Evolutionary conservation across 169 alveolate species (phyloP).

Genomic region (Eimeria necatrix): DNA sequence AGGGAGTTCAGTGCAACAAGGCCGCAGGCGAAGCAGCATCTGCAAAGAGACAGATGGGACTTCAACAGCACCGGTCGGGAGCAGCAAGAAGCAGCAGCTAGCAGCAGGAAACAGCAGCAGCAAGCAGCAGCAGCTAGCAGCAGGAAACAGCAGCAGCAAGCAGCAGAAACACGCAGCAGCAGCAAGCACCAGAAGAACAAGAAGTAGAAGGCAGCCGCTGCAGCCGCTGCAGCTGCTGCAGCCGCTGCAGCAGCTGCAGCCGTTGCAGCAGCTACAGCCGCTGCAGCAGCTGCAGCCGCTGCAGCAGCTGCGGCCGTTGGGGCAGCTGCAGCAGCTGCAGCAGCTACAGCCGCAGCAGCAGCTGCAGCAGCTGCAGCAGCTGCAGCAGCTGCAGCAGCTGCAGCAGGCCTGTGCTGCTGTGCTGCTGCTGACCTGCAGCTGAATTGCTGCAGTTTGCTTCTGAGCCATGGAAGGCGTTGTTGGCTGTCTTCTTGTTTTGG

Average conservation of each 20-base stretch:
- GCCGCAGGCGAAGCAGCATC: neutral
- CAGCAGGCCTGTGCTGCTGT: neutral
- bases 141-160: no score
- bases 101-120: no score
- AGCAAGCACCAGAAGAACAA: no score
- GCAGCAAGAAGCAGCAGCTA: neutral
- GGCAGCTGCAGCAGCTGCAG: neutral
- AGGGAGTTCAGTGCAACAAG: neutral
- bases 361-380: neutral
- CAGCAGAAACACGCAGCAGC: no score
- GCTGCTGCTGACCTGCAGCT: neutral
- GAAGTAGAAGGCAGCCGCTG: no score
- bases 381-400: neutral
- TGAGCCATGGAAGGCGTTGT: neutral
- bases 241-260: no score
- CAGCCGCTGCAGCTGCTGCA: no score
- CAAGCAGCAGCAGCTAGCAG: no score
- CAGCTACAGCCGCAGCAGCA: neutral
- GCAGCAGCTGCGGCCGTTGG: no score
- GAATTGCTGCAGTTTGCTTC: conserved; percentile 32
- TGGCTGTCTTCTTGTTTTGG: neutral
- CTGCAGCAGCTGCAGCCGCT: no score
- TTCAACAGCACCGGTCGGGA: neutral
- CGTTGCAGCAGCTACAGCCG: no score
- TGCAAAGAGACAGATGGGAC: neutral